Conservation (phyloP, 176 grass and related monocot genomes). For the Saccharum officinarum region DNA sequence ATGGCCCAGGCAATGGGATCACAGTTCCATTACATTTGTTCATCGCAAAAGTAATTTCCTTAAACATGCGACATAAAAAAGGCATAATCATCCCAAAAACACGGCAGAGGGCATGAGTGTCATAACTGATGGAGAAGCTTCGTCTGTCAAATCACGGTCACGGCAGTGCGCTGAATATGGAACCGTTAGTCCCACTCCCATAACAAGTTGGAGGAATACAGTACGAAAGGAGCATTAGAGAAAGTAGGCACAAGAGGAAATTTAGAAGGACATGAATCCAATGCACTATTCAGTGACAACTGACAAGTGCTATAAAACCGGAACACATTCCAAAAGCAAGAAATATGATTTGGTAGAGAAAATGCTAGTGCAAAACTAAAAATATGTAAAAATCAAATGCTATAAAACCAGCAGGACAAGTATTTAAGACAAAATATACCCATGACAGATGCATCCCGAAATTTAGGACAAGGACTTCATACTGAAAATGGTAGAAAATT, state of each 20-base stretch:
- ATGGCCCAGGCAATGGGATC: neutral
- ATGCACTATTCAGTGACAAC: neutral
- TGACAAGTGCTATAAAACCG: neutral
- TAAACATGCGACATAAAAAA: conserved; percentile 3
- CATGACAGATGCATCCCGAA: neutral
- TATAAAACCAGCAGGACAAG: neutral
- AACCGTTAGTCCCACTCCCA: neutral
- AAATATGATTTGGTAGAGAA: neutral
- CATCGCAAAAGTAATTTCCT: neutral
- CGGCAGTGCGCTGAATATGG: neutral
- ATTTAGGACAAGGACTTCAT: neutral
- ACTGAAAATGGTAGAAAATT: neutral
- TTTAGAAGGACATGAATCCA: neutral
- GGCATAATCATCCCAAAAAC: neutral
- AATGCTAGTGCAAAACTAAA: neutral
- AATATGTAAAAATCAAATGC: neutral
- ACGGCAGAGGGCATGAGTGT: neutral
- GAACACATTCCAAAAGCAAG: neutral
- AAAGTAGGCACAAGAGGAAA: neutral
- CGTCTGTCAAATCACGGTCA: neutral
- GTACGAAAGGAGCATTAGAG: neutral
- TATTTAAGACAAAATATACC: neutral
- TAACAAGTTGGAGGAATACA: neutral
- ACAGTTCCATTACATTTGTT: neutral
- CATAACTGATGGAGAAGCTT: neutral